phyloP scores from a whole-genome alignment of 305 asterid genomes.

The Fraxinus ornus region DNA sequence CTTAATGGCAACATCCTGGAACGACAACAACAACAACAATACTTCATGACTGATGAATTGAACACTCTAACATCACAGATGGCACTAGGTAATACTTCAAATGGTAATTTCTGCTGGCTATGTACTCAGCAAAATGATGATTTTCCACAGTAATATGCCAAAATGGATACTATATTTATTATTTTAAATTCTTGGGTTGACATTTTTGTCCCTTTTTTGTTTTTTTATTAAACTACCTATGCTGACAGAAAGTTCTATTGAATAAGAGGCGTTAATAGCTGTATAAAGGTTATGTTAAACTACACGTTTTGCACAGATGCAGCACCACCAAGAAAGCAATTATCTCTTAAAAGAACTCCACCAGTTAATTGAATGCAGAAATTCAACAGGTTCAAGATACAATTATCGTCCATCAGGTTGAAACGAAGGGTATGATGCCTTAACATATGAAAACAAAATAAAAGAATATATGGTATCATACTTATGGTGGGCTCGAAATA shows the following conservation, averaged over 20 bases:
- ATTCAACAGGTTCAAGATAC: neutral
- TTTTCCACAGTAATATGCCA: neutral
- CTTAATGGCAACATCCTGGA: conserved; percentile 96
- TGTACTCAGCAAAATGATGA: neutral
- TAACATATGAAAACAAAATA: neutral
- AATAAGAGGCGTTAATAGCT: neutral
- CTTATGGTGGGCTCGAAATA: neutral
- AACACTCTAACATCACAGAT: conserved; percentile 9
- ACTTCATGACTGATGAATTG: neutral
- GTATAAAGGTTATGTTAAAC: neutral
- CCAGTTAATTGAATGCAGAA: neutral
- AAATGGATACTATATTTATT: neutral
- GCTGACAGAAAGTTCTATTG: neutral
- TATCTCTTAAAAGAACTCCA: neutral
- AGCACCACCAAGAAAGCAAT: neutral
- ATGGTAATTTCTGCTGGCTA: neutral
- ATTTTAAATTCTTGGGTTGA: neutral
- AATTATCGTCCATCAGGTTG: neutral
- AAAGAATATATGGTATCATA: neutral
- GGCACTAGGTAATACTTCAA: neutral
- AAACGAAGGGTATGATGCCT: neutral
- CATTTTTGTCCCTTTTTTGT: conserved; percentile 1
- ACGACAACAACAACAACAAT: conserved; percentile 11
- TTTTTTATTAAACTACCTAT: conserved; percentile 6
- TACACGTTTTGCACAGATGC: neutral